phyloP scores from a whole-genome alignment of 805 yeast genomes.

The Candida piceae region DNA sequence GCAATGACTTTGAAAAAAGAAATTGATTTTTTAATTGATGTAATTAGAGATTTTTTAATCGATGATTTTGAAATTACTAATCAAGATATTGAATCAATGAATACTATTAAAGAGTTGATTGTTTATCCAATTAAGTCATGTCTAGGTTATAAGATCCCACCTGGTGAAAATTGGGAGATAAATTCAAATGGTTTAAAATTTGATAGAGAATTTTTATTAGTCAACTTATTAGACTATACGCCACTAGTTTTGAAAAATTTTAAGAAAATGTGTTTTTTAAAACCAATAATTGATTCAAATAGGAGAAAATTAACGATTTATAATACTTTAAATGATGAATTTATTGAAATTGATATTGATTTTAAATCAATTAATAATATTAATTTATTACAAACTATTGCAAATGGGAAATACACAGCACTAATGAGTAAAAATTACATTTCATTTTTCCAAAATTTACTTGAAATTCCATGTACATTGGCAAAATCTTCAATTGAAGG shows the following conservation, averaged over 20 bases:
- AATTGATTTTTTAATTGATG: conserved; percentile 26
- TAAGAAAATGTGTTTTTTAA: conserved; percentile 31
- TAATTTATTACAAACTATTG: conserved; percentile 1
- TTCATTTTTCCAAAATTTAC: conserved; percentile 25
- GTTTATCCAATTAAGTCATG: conserved; percentile 43
- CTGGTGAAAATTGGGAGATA: conserved; percentile 25
- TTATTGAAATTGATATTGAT: background rate
- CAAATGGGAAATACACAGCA: conserved; percentile 4
- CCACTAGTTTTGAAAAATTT: conserved; percentile 32
- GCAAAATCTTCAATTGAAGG: conserved; percentile 16
- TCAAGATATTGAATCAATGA: background rate
- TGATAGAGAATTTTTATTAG: conserved; percentile 37
- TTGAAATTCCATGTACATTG: conserved; percentile 34
- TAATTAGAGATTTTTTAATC: conserved; percentile 23
- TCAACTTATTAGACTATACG: conserved; percentile 20
- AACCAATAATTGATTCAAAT: conserved; percentile 24
- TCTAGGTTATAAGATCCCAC: conserved; percentile 28
- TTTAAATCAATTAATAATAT: background rate
- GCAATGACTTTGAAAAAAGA: conserved; percentile 33
- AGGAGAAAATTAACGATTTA: conserved; percentile 1
- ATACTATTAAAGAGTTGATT: conserved; percentile 19
- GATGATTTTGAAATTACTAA: conserved; percentile 5
- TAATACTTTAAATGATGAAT: conserved; percentile 4
- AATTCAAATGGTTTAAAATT: conserved; percentile 30
- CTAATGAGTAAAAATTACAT: conserved; percentile 17